A percentile compares a stretch with the other conserved stretches of the same genome.
Evolutionary conservation across 768 basidiomycete genomes (phyloP).

Genomic region (Agaricus sinodeliciosus): DNA sequence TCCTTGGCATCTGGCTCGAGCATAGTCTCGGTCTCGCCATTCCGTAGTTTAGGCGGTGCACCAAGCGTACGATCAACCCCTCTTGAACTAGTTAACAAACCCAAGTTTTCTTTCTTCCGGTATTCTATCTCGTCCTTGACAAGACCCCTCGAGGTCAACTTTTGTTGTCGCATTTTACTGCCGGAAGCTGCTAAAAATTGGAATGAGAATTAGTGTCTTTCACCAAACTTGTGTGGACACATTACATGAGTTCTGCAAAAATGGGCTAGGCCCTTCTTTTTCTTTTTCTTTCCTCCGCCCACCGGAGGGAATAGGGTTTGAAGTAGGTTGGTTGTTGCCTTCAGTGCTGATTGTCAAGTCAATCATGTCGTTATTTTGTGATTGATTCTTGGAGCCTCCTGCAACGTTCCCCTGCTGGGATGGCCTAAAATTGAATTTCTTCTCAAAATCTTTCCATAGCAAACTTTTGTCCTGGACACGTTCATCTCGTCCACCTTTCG

Average conservation of each 20-base stretch:
- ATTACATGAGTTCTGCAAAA: background rate
- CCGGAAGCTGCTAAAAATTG: background rate
- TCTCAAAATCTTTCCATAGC: slow-evolving; percentile 37
- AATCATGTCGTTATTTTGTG: background rate
- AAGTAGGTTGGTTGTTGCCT: slow-evolving; percentile 15
- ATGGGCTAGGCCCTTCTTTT: background rate
- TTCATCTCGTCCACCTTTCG: slow-evolving; percentile 33
- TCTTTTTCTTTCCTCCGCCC: slow-evolving; percentile 5
- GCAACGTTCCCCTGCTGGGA: background rate
- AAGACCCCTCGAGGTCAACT: slow-evolving; percentile 25
- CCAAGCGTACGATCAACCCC: slow-evolving; percentile 21
- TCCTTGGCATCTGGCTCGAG: slow-evolving; percentile 10
- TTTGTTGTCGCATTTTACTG: background rate
- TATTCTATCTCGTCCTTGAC: slow-evolving; percentile 37
- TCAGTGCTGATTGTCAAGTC: slow-evolving; percentile 14
- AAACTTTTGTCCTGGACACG: slow-evolving; percentile 29
- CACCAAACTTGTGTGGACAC: background rate
- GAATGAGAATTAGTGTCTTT: background rate
- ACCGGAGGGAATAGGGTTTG: slow-evolving; percentile 6
- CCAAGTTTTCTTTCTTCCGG: slow-evolving; percentile 38
- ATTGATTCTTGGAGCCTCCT: background rate
- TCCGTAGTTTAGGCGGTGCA: slow-evolving; percentile 1
- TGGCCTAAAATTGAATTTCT: slow-evolving; percentile 41
- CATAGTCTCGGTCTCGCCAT: slow-evolving; percentile 1
- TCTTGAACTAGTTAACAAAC: slow-evolving; percentile 27